Conservation (phyloP, 352 stramenopile species). For the Pilasporangium apinafurcum region DNA sequence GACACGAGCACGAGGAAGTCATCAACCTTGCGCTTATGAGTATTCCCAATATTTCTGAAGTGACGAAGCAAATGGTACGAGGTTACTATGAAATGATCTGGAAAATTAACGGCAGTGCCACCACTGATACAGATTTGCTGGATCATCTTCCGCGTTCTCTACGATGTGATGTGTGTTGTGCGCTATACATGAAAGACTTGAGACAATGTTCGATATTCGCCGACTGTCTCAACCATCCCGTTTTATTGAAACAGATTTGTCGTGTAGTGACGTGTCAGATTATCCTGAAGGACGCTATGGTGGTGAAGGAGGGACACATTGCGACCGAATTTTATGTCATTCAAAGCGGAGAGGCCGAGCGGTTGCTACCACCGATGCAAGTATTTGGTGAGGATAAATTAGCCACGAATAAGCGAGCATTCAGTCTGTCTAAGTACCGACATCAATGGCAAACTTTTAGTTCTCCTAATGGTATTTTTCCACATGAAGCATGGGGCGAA, state of each 20-base stretch:
- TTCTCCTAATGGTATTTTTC: too few species aligned
- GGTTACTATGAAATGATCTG: conserved; percentile 71
- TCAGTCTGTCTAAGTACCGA: conserved; percentile 2
- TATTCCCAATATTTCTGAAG: conserved; percentile 30
- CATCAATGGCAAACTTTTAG: conserved; percentile 13
- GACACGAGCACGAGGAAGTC: conserved; percentile 40
- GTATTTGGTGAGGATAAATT: too few species aligned
- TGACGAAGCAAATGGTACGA: conserved; percentile 42
- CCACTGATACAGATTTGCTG: conserved; percentile 43
- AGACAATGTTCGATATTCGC: conserved; percentile 21
- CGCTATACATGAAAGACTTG: conserved; percentile 34
- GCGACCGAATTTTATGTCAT: conserved; percentile 69
- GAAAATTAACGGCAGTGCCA: conserved; percentile 57
- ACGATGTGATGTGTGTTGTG: conserved; percentile 15
- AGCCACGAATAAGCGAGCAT: not conserved
- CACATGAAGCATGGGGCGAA: too few species aligned
- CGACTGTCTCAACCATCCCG: conserved; percentile 1
- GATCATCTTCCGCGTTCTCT: conserved; percentile 40
- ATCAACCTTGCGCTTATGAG: conserved; percentile 55
- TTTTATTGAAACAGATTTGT: conserved; percentile 23
- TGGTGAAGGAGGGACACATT: conserved; percentile 46
- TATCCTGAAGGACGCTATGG: conserved; percentile 46
- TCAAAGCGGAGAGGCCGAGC: conserved; percentile 51
- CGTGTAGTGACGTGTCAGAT: conserved; percentile 40
- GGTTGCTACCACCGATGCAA: conserved; percentile 28